These are phyloP conservation scores for Pythium angustatum DNA, from an alignment of 352 stramenopile genomes.

Conservation along the genomic window DNA sequence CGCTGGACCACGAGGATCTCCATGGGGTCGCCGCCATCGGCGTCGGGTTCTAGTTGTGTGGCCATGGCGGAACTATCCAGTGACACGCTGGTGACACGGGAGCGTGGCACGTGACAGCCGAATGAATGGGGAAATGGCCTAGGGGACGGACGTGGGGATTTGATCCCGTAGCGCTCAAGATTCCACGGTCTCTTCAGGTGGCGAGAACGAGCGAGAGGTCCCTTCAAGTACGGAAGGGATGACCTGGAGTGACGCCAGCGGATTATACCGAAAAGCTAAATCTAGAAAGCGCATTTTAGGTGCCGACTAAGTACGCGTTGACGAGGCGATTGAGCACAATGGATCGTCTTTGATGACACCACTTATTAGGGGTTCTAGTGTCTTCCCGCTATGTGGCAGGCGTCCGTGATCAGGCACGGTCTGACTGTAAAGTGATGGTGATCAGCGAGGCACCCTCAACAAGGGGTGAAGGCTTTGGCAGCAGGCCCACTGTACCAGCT, in stretches of 20 bases:
- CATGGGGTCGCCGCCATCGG: conserved; percentile 72
- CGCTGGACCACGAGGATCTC: conserved; percentile 69
- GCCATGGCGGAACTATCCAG: conserved; percentile 36
- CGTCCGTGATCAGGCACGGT: too few relatives aligned
- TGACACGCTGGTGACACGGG: neutral
- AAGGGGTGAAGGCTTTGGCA: neutral
- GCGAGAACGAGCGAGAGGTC: neutral
- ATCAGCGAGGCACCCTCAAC: neutral
- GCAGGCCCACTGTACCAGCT: neutral
- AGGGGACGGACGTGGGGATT: neutral
- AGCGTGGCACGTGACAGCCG: neutral
- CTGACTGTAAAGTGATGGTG: neutral
- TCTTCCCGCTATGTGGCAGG: too few relatives aligned
- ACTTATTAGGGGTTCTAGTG: neutral
- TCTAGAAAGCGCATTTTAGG: neutral
- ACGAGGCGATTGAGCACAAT: too few relatives aligned
- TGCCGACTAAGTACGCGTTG: neutral
- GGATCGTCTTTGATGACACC: neutral
- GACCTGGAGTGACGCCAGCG: too few relatives aligned
- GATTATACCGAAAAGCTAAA: neutral
- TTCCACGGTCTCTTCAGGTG: neutral
- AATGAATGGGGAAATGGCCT: neutral
- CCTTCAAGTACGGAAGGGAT: neutral
- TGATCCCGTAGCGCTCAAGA: neutral
- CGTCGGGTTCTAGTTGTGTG: conserved; percentile 50